Evolutionary conservation across 805 yeast genomes (phyloP), one percentile per base, ranked within the genome.

Genomic region (Naumovozyma castellii): DNA sequence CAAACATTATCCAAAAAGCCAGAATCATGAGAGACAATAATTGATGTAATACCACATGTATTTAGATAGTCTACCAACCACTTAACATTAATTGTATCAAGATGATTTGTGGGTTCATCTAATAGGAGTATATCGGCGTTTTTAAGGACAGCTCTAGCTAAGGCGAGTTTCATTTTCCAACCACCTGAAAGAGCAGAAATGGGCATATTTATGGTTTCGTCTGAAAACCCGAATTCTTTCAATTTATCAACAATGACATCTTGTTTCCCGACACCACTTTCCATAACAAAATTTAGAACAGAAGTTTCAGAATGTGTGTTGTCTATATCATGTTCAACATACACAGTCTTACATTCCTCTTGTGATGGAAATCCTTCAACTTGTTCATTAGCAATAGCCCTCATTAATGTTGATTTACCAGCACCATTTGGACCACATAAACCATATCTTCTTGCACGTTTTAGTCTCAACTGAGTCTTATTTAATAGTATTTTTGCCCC

Each of bases 401-500:
- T 80, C 90, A 88, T 49, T 18, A 49, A 33, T 18, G 53, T 49
- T 3, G 51, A 45, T 43, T 49, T 49, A 27, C 53, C 53, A 27
- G 46, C 45, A 28, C 53, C 53, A 38, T 49, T 49, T 6, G 51
- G 53, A 14, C 53, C 53, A 75, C 88, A 81, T 59, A 80, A 73
- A 86, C 97, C 97, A 70, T 88, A 88, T 75, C 97, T 84, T 76
- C 96, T 88, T 73, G 83, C 88, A 75, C 94, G 80, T 84, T 85
- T 86, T 67, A 90, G 81, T 73, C 97, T 85, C 68, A 90, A 80
- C 75, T 88, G 96, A 56, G 97, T 90, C 73, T 90, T 88, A 87
- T 90, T 90, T 71, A 90, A 84, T 74, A 90, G 78, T 76, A 90
- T 90, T 83, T 90, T 90, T 62, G 97, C 97, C 88, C 97, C 97